phyloP scores from a whole-genome alignment of 2,329 filamentous ascomycete genomes.

The Trichoderma sp. region DNA sequence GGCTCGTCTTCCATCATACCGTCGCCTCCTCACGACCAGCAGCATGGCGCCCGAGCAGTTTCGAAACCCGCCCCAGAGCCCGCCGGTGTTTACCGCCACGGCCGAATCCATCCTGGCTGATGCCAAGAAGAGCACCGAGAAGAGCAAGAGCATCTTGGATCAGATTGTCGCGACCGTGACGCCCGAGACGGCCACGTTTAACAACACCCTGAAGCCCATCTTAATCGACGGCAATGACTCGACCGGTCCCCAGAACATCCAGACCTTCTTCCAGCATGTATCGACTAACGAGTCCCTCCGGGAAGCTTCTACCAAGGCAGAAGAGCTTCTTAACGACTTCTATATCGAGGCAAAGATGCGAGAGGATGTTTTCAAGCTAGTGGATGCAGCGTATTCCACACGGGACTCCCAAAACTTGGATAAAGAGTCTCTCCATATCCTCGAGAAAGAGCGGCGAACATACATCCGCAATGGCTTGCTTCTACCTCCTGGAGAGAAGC shows the following conservation, averaged over 20 bases:
- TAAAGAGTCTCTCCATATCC: constrained; percentile 69
- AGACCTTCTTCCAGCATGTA: constrained; percentile 81
- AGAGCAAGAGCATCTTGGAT: constrained; percentile 67
- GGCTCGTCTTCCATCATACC: constrained; percentile 37
- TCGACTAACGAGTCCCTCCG: constrained; percentile 69
- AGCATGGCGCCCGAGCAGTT: constrained; percentile 70
- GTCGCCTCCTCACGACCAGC: constrained; percentile 51
- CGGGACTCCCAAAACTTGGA: constrained; percentile 61
- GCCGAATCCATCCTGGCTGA: constrained; percentile 69
- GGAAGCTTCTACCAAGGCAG: constrained; percentile 75
- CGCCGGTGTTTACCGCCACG: constrained; percentile 77
- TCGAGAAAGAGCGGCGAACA: constrained; percentile 77
- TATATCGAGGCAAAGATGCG: constrained; percentile 79
- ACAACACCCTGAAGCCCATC: constrained; percentile 66
- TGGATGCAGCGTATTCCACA: constrained; percentile 60
- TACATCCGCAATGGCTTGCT: constrained; percentile 78
- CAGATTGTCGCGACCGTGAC: constrained; percentile 66
- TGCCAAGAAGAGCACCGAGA: constrained; percentile 67
- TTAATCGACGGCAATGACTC: constrained; percentile 71
- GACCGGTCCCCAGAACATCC: constrained; percentile 63
- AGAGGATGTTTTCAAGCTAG: constrained; percentile 74
- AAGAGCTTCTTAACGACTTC: constrained; percentile 77
- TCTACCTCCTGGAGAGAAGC: constrained; percentile 68
- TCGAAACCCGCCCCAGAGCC: constrained; percentile 74
- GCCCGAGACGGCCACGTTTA: constrained; percentile 56